Evolutionary conservation across 129 eudicot genomes (phyloP).

Genomic region (Flaveria trinervia): DNA sequence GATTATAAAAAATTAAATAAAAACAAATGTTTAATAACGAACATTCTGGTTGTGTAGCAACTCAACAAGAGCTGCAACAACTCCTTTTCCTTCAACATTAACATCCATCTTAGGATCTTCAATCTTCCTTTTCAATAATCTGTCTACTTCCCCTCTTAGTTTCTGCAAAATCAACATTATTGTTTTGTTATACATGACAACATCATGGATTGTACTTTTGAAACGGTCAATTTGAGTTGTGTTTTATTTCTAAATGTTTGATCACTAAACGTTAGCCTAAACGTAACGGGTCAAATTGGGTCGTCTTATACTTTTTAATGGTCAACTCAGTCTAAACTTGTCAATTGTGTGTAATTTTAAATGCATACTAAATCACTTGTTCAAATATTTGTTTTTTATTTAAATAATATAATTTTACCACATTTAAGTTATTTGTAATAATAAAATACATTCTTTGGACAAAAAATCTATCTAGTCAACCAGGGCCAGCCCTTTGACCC

Average conservation of each 20-base stretch:
- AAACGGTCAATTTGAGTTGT: background rate
- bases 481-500: background rate
- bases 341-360: background rate
- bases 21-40: constrained; percentile 37
- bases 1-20: background rate
- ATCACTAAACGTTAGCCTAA: background rate
- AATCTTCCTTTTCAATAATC: constrained; percentile 72
- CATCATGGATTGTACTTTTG: background rate
- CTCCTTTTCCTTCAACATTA: constrained; percentile 70
- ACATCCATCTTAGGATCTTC: constrained; percentile 83
- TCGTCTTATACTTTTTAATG: background rate
- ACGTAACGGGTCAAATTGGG: background rate
- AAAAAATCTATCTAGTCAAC: background rate
- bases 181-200: background rate
- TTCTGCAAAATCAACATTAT: constrained; percentile 48
- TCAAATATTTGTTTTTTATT: background rate
- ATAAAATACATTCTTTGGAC: background rate
- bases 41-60: constrained; percentile 75
- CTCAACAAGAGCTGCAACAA: constrained; percentile 90
- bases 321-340: background rate
- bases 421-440: background rate
- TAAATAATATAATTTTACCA: background rate
- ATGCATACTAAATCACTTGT: background rate
- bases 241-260: background rate
- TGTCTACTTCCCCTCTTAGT: constrained; percentile 87